Percentiles rank a stretch among this genome's conserved stretches.
Evolutionary conservation across 2,329 filamentous ascomycete species (phyloP).

Genomic region (Ceratocystis colombiana): DNA sequence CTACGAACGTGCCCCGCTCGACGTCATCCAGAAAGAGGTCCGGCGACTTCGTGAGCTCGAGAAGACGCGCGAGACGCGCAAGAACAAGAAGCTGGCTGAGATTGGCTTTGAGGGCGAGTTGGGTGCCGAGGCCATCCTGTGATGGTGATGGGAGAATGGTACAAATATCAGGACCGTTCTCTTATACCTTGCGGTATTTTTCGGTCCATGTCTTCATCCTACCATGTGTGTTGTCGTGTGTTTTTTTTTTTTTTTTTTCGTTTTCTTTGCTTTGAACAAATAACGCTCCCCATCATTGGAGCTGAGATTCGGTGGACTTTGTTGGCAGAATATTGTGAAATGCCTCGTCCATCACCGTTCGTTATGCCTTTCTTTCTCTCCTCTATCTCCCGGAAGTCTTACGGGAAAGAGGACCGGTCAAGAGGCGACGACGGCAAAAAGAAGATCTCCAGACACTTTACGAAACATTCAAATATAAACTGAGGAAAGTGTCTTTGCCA

Average conservation of each 20-base stretch:
- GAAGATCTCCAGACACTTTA: conserved; percentile 7
- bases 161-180: not conserved
- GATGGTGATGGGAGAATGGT: not conserved
- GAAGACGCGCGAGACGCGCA: conserved; percentile 62
- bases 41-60: conserved; percentile 60
- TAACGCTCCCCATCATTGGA: conserved; percentile 23
- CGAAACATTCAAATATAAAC: conserved; percentile 9
- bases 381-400: not conserved
- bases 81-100: conserved; percentile 58
- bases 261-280: conserved; percentile 16
- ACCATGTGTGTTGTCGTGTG: not conserved
- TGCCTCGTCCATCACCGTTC: conserved; percentile 30
- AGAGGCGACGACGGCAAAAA: conserved; percentile 1
- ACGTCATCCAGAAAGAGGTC: conserved; percentile 61
- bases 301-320: conserved; percentile 29
- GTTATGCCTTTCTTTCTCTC: conserved; percentile 9
- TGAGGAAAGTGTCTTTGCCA: conserved; percentile 3
- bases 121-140: conserved; percentile 4
- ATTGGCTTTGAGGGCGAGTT: conserved; percentile 78
- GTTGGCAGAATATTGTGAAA: conserved; percentile 56
- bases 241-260: conserved; percentile 23
- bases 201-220: not conserved
- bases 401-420: not conserved
- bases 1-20: conserved; percentile 54
- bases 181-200: not conserved